Base-by-base conservation (phyloP, 345 rosid species). In the Anacardium occidentale region DNA sequence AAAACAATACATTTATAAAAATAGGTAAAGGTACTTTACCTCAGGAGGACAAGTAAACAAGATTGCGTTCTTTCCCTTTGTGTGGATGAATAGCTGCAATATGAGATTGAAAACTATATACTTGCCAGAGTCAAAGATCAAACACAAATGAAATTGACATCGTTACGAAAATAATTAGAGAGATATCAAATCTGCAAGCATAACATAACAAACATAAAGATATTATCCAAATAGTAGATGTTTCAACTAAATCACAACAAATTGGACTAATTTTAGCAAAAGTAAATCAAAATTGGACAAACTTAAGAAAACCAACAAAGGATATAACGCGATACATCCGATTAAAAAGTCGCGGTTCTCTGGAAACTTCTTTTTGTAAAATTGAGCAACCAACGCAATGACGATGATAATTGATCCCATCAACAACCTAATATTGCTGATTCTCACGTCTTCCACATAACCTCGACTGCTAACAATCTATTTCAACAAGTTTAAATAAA, bases 321-420 rank as follows among this genome's bases (percentile, higher is more conserved):
- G 98, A 96, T 96, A 96, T 96, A 85, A 93, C 51, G 22, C 87
- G 69, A 96, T 90, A 90, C 99, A 96, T 52, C 76, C 89, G 72
- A 96, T 90, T 82, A 93, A 77, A 76, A 93, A 93, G 45, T 91
- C 88, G 5, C 84, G 78, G 68, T 96, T 96, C 86, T 96, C 96
- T 1, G 98, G 98, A 80, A 96, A 96, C 76, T 96, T 96, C 88
- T 93, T 96, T 61, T 93, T 96, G 96, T 96, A 96, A 72, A 96
- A 96, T 85, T 96, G 99, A 58, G 97, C 98, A 74, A 91, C 71
- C 59, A 96, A 92, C 61, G 99, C 99, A 62, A 93, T 88, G 2
- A 67, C 75, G 60, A 96, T 91, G 37, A 93, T 85, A 10, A 90
- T 74, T 42, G 84, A 51, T 56, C 99, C 99, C 64, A 93, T 55